Evolutionary conservation across 1,284 basidiomycete genomes (phyloP), one percentile per base, ranked within the genome.

Genomic region (Ceratobasidium papillatum): DNA sequence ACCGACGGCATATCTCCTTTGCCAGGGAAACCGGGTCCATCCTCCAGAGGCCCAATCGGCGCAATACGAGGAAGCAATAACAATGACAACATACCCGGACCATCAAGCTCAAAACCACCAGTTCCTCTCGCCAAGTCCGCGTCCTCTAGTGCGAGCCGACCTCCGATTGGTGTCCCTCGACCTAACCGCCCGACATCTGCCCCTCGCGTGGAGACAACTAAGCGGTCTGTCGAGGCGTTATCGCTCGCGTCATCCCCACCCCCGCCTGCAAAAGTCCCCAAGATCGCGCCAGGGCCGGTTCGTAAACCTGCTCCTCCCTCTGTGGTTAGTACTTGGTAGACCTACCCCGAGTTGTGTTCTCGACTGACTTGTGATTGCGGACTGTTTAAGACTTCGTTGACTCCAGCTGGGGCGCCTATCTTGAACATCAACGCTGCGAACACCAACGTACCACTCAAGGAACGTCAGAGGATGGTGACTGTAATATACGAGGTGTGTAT

Each of bases 401-500:
- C 66, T n/a, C 34, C 66, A 45, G 84, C 84, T 61, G 91, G 90
- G 30, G 87, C 85, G 0, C 93, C 93, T n/a, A 79, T 91, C 41
- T 85, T 94, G 54, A 85, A 85, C 78, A 82, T 90, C 59, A 89
- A 86, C 80, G 85, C 90, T 5, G 90, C 89, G 0, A 85, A 86
- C 74, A 91, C 90, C 17, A 85, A 86, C 71, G 88, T 94, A 25
- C 83, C 93, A 0, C 78, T 93, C 56, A 86, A 89, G 1, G 88
- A 91, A 54, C 87, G 93, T 49, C 93, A 94, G 38, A 80, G 78
- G 75, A 74, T 80, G 78, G 51, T 78, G 64, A 74, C 56, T 52
- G 59, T 52, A 77, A 36, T 80, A 92, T 91, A 85, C 88, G 1
- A 89, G 92, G 90, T 69, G 54, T 3, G 51, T 45, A 36, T 12